Base-by-base conservation (phyloP, 208 protist genomes). In the Crithidia mellificae region DNA sequence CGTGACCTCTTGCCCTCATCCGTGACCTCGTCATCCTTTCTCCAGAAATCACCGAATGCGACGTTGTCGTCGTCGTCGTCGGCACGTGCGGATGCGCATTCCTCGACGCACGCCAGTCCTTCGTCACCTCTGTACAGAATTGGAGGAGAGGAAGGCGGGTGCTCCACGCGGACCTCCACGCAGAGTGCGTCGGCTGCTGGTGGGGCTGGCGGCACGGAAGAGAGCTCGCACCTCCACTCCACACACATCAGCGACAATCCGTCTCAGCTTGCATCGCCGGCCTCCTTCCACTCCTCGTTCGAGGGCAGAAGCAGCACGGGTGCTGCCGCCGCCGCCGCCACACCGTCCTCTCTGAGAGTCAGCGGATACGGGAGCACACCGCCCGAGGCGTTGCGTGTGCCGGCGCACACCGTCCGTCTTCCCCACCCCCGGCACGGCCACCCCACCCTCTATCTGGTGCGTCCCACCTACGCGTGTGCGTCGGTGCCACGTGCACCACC, bases 361-460 rank as follows among this genome's bases (percentile, higher is more conserved):
- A 19, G 34, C 15, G 58, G 52, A 27, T n/a, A 20, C 6, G 34
- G 68, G 20, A 54, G 38, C 38, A 12, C 20, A 20, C 17, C n/a
- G n/a, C 17, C 30, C 32, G 7, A n/a, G 11, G 19, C 55, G 15
- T 36, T 0, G 22, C 34, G 12, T 11, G 27, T 64, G 2, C 39
- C 58, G 8, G 64, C 41, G 22, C 36, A 22, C 8, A 41, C 62
- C 14, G 62, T 90, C 36, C 77, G 81, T 12, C 64, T 94, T 0
- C 83, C 83, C 4, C 88, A 94, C 61, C 85, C 88, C 17, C 83
- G 84, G 1, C 85, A 91, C 62, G 85, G 83, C 36, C 62, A 78
- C 25, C 81, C 83, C 9, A 54, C 63, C 12, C 71, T 90, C 2
- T 94, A 57, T 30, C 38, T 73, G 22, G 17, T 68, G 6, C 62